Conservation (phyloP, 176 grass and related monocot species). For the Oryza coarctata region DNA sequence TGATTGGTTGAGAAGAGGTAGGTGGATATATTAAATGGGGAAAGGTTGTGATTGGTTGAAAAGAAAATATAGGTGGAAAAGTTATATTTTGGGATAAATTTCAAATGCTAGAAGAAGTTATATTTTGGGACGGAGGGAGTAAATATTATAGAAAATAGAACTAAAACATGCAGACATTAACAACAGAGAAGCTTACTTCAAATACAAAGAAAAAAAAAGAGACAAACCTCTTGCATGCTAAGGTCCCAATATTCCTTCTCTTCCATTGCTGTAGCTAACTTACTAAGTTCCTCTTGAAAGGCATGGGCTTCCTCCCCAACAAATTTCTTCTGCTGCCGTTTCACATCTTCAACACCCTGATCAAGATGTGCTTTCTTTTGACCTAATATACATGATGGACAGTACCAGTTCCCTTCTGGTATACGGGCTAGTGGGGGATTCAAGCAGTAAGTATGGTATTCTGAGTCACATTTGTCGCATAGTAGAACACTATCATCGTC, state of each 20-base stretch:
- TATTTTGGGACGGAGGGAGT: neutral
- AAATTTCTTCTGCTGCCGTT: slow-evolving; percentile 48
- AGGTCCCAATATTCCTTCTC: slow-evolving; percentile 95
- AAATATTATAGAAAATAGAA: slow-evolving; percentile 5
- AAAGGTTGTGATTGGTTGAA: no score
- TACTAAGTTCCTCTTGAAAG: slow-evolving; percentile 56
- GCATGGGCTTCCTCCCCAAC: slow-evolving; percentile 51
- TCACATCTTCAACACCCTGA: slow-evolving; percentile 36
- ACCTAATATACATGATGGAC: slow-evolving; percentile 67
- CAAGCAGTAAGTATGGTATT: slow-evolving; percentile 97
- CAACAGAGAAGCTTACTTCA: neutral
- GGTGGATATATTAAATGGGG: no score
- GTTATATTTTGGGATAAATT: no score
- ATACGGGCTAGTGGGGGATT: slow-evolving; percentile 86
- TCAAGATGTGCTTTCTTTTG: slow-evolving; percentile 42
- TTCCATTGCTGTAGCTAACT: slow-evolving; percentile 68
- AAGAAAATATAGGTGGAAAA: no score
- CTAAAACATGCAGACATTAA: slow-evolving; percentile 11
- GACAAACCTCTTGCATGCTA: slow-evolving; percentile 69
- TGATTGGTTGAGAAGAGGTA: no score
- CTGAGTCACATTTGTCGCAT: slow-evolving; percentile 89
- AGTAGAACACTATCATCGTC: slow-evolving; percentile 92
- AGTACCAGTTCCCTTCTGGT: slow-evolving; percentile 95
- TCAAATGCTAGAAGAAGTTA: no score
- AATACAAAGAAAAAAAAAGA: slow-evolving; percentile 30